Evolutionary conservation across 306 rosid genomes (phyloP).

Genomic region (Quercus suber): DNA sequence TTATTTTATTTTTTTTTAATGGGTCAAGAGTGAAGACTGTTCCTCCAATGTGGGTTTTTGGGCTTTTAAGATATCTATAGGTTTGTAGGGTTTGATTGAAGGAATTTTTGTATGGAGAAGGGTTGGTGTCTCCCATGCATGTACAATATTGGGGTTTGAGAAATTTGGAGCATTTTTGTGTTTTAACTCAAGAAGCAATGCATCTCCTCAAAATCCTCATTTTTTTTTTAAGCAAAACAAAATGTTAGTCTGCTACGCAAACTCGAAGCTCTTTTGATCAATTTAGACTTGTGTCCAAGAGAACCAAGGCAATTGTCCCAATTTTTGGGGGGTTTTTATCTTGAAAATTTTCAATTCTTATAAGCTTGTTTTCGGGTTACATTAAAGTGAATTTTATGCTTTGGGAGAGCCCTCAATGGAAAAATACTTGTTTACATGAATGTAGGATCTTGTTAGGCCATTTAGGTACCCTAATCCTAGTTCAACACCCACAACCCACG

Average conservation of each 20-base stretch:
- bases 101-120: not conserved
- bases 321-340: slow-evolving; percentile 7
- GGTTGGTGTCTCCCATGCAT: slow-evolving; percentile 1
- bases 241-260: slow-evolving; percentile 23
- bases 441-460: slow-evolving; percentile 50
- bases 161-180: slow-evolving; percentile 27
- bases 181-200: slow-evolving; percentile 26
- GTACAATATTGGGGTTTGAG: slow-evolving; percentile 22
- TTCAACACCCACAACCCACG: slow-evolving; percentile 19
- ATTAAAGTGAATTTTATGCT: slow-evolving; percentile 20
- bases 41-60: slow-evolving; percentile 13
- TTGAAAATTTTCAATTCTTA: slow-evolving; percentile 17
- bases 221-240: slow-evolving; percentile 17
- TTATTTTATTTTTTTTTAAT: not conserved
- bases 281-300: slow-evolving; percentile 28
- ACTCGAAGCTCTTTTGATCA: slow-evolving; percentile 20
- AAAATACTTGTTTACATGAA: slow-evolving; percentile 27
- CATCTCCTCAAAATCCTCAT: slow-evolving; percentile 29
- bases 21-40: slow-evolving; percentile 16
- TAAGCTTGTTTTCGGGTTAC: slow-evolving; percentile 25
- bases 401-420: slow-evolving; percentile 14
- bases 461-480: slow-evolving; percentile 34
- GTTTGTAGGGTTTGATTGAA: slow-evolving; percentile 17
- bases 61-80: slow-evolving; percentile 6
- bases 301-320: slow-evolving; percentile 29